A percentile compares a stretch with the other conserved stretches of the same genome.
phyloP scores from a whole-genome alignment of 176 grass and related monocot species.

The Cenchrus americanus region DNA sequence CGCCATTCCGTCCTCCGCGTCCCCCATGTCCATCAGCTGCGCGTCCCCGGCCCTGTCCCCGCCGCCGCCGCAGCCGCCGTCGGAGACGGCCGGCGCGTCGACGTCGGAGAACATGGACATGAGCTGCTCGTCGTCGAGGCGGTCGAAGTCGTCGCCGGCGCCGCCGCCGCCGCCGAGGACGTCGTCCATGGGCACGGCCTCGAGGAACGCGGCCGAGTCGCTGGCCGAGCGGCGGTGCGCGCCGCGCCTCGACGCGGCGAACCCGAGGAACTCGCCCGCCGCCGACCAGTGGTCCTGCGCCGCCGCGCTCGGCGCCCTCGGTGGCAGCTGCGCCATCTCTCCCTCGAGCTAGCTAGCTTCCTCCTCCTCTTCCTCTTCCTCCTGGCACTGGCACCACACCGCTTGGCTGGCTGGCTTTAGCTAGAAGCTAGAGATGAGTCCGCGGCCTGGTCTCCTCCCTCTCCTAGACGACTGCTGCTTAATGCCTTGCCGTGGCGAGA shows the following conservation, averaged over 20 bases:
- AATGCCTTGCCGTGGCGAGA: neutral
- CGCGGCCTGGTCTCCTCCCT: neutral
- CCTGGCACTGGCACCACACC: no score
- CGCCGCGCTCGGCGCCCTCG: conserved; percentile 61
- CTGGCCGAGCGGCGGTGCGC: conserved; percentile 81
- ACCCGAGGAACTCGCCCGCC: conserved; percentile 77
- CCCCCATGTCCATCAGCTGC: conserved; percentile 56
- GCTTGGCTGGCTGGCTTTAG: neutral
- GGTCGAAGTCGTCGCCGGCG: conserved; percentile 69
- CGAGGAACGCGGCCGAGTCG: conserved; percentile 88
- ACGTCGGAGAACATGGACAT: conserved; percentile 98
- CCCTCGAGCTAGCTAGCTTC: no score
- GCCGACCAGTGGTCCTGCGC: conserved; percentile 43
- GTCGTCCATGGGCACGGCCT: conserved; percentile 61
- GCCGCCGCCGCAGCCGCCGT: conserved; percentile 17
- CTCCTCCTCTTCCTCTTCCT: neutral
- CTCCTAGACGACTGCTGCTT: neutral
- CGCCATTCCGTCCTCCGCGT: conserved; percentile 39
- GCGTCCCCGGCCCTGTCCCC: conserved; percentile 45
- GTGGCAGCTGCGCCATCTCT: conserved; percentile 77
- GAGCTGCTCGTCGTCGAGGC: conserved; percentile 95
- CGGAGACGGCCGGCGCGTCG: conserved; percentile 52
- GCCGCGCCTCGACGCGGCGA: conserved; percentile 62
- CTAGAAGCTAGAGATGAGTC: neutral
- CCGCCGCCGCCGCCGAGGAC: conserved; percentile 42